Percentiles rank a stretch among this genome's conserved stretches.
These are phyloP conservation scores for Ustilaginoidea virens DNA, from an alignment of 2,329 filamentous ascomycete genomes.

Conservation along the genomic window DNA sequence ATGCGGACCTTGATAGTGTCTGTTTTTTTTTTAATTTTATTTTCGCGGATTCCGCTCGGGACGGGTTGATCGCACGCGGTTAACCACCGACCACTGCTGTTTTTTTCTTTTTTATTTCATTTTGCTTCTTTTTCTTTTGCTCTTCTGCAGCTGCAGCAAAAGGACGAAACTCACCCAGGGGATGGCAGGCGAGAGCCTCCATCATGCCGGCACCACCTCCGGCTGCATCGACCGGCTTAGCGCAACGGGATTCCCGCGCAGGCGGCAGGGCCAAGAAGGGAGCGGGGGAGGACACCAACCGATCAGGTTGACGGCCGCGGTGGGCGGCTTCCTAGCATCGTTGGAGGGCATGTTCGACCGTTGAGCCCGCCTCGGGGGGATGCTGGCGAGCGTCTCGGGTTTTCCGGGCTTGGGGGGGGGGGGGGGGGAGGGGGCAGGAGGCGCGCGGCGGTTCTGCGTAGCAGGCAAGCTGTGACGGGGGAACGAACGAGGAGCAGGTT, in stretches of 20 bases:
- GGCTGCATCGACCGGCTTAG: too few species aligned
- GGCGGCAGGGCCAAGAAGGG: too few species aligned
- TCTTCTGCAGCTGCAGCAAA: background rate
- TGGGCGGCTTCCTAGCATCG: constrained; percentile 57
- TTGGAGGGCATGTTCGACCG: constrained; percentile 8
- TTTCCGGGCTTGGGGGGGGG: too few species aligned
- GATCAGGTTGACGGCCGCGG: constrained; percentile 80
- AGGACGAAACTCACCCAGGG: constrained; percentile 49
- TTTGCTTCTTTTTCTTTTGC: background rate
- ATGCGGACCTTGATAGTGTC: constrained; percentile 99
- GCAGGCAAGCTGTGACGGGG: too few species aligned
- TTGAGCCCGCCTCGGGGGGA: too few species aligned
- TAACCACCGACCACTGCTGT: background rate
- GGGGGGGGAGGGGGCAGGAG: too few species aligned
- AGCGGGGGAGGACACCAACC: constrained; percentile 35
- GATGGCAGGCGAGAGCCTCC: constrained; percentile 93
- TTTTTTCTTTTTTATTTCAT: background rate
- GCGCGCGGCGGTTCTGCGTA: too few species aligned
- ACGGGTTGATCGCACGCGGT: too few species aligned
- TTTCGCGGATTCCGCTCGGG: too few species aligned
- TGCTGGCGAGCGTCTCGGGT: too few species aligned
- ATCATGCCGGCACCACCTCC: constrained; percentile 98
- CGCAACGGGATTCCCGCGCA: too few species aligned
- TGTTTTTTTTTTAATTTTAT: constrained; percentile 15
- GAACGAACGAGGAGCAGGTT: too few species aligned